Base-by-base conservation (phyloP, 1,284 basidiomycete genomes). In the Violaceomyces palustris region DNA sequence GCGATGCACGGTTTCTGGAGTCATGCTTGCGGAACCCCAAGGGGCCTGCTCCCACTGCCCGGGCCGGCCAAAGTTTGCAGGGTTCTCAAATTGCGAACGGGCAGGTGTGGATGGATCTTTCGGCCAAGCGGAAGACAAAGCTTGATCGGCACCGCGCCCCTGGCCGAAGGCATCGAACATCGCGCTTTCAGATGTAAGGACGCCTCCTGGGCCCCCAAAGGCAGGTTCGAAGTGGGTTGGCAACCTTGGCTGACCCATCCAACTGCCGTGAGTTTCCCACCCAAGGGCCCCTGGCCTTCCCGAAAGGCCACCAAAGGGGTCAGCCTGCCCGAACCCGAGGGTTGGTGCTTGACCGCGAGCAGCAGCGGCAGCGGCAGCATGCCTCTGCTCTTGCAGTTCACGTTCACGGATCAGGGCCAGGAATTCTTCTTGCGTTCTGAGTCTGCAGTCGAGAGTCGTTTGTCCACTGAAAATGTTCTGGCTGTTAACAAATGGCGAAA, bases 361-460 rank as follows among this genome's bases (percentile, higher is more conserved):
- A 21, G 48, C 59, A 9, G 54, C 59, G 14, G 55, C 54, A 4
- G 49, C 44, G 1, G 43, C 43, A 12, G 45, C 51, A 9, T 56
- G 56, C 35, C 53, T 49, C 35, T 64, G 62, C 27, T 65, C 59
- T 24, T 62, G 52, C 37, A 65, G 7, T 36, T 65, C 62, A 17
- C 62, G 51, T 35, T 65, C 59, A 15, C 62, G 52, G 22, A 61
- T 37, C 19, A 62, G 43, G 12, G 49, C 46, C 14, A 62, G 42
- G 39, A 60, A 44, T 14, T 62, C 62, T 15, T 65, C 62, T 30
- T 57, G 62, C 21, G 45, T 50, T n/a, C 55, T 59, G 23, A 59
- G 30, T 15, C 48, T 35, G 6, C n/a, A 22, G 35, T 47, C 45
- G 24, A 42, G 22, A 12, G 47, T 50, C 8, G 38, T 42, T 22